phyloP scores from a whole-genome alignment of 2,329 filamentous ascomycete species.

The Fusarium tupiense region DNA sequence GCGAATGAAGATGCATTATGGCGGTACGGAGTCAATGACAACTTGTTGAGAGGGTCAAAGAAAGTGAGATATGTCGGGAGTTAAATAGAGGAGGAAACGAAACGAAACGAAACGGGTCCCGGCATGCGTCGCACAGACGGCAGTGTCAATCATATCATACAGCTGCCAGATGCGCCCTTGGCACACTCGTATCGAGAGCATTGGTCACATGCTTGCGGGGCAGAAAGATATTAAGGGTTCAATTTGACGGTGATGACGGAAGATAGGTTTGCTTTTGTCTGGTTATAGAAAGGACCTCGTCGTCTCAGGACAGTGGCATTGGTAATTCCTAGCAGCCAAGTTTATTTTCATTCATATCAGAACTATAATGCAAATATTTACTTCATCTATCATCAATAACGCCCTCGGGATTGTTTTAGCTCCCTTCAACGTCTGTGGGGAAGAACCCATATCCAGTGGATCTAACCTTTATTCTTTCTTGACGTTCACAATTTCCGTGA shows the following conservation, averaged over 20 bases:
- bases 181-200: not conserved
- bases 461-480: not conserved
- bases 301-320: not conserved
- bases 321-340: not conserved
- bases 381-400: not conserved
- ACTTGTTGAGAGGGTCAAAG: not conserved
- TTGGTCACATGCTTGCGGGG: not conserved
- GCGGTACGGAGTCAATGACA: rapidly evolving
- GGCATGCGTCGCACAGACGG: not conserved
- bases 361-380: rapidly evolving
- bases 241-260: not conserved
- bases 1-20: not conserved
- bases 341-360: rapidly evolving
- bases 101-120: not conserved
- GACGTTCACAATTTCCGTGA: not conserved
- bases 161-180: not conserved
- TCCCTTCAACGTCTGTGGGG: not conserved
- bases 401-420: not conserved
- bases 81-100: not conserved
- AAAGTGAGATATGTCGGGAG: not conserved
- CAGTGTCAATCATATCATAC: not conserved
- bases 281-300: rapidly evolving
- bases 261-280: not conserved
- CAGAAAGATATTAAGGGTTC: not conserved
- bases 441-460: not conserved